These are phyloP conservation scores for Helotiales sp. DNA, from an alignment of 2,329 filamentous ascomycete species.

Conservation along the genomic window DNA sequence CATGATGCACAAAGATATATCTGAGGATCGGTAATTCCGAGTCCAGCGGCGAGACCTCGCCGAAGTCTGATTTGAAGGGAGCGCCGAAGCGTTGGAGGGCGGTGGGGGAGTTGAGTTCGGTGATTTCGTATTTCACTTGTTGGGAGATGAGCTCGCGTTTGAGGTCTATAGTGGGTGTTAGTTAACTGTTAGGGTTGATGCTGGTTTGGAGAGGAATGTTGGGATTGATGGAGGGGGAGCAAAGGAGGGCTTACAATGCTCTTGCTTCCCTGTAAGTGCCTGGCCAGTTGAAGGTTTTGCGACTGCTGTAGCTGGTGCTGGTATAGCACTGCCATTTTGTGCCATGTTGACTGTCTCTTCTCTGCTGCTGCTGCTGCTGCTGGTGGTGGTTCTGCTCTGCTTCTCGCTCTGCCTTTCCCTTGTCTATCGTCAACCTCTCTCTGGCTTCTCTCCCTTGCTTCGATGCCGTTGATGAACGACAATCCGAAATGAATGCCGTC, in stretches of 20 bases:
- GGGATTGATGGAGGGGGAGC: neutral
- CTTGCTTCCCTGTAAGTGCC: conserved; percentile 87
- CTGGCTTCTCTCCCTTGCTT: neutral
- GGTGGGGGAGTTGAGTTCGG: conserved; percentile 91
- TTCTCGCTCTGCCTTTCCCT: neutral
- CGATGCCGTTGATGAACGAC: neutral
- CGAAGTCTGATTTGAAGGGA: conserved; percentile 89
- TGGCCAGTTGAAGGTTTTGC: conserved; percentile 28
- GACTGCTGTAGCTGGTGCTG: neutral
- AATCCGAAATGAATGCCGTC: too few species aligned
- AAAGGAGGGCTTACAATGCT: conserved; percentile 73
- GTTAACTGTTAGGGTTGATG: conserved; percentile 17
- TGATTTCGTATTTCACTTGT: conserved; percentile 89
- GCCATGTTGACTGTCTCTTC: conserved; percentile 3
- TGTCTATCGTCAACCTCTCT: neutral
- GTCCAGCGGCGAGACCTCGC: conserved; percentile 90
- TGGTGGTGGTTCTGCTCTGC: too few species aligned
- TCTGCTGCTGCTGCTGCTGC: neutral
- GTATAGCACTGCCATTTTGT: conserved; percentile 28
- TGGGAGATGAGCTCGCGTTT: conserved; percentile 93
- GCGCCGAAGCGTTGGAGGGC: conserved; percentile 94
- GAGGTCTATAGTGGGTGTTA: conserved; percentile 67
- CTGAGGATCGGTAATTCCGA: conserved; percentile 92
- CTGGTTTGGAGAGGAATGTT: neutral
- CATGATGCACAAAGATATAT: conserved; percentile 97